Evolutionary conservation across 75 land plant species (phyloP), one percentile per base, ranked within the genome.

Genomic region (Chamaecyparis obtusa): DNA sequence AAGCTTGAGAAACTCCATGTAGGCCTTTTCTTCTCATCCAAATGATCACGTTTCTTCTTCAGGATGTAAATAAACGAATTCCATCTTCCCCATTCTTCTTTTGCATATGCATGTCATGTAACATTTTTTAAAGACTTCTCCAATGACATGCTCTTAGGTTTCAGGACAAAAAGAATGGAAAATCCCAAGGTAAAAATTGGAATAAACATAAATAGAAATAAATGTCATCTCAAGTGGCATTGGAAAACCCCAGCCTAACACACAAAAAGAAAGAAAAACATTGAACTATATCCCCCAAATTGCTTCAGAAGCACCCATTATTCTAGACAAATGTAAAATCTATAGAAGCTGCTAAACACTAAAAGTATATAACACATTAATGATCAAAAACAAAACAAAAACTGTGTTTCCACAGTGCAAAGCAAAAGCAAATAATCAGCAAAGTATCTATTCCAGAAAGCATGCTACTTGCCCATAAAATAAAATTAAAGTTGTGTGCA

Each of bases 221-320:
- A 97, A 97, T 8, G 99, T 95, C 43, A 88, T 88, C 10, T 96
- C 87, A 4, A 95, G 85, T 85, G 35, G 89, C 89, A 72, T 92
- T 87, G 0, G 96, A n/a, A n/a, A n/a, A n/a, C n/a, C n/a, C n/a
- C n/a, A n/a, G n/a, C n/a, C n/a, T n/a, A n/a, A n/a, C n/a, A n/a
- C n/a, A n/a, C n/a, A n/a, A n/a, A n/a, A n/a, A n/a, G n/a, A n/a
- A n/a, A n/a, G n/a, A n/a, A n/a, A n/a, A n/a, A n/a, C n/a, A n/a
- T n/a, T n/a, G n/a, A n/a, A n/a, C n/a, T n/a, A n/a, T n/a, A n/a
- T n/a, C n/a, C n/a, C n/a, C n/a, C n/a, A 48, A 48, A 48, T 8
- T 2, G 8, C 9, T 48, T 48, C 7, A 7, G 49, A 48, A 10
- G 49, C 49, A 7, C 9, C 49, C 49, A 9, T 9, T 48, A 8